Conservation (phyloP, 305 asterid species). For the Petunia hybrid region DNA sequence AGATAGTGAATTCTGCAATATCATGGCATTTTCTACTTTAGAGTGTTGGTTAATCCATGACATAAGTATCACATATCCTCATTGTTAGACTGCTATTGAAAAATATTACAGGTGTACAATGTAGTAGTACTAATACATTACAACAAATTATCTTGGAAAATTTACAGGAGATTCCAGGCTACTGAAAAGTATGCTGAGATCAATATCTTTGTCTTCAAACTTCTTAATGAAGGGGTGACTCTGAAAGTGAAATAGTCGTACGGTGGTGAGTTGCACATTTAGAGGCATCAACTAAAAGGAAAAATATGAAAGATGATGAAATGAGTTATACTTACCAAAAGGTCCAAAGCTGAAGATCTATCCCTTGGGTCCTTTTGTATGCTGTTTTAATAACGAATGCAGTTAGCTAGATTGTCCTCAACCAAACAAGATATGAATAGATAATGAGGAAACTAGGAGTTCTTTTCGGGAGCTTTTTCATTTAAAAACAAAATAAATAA, state of each 20-base stretch:
- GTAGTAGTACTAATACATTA: not conserved
- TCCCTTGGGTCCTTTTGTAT: conserved; percentile 89
- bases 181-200: conserved; percentile 81
- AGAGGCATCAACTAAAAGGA: conserved; percentile 12
- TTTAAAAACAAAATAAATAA: too few relatives aligned
- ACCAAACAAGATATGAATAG: not conserved
- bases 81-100: not conserved
- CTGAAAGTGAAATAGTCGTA: conserved; percentile 47
- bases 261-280: conserved; percentile 35
- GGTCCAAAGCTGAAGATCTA: conserved; percentile 84
- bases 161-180: conserved; percentile 84
- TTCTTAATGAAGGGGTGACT: conserved; percentile 90
- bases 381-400: conserved; percentile 56
- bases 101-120: not conserved
- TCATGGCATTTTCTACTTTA: too few relatives aligned
- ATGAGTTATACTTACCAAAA: conserved; percentile 63
- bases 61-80: too few relatives aligned
- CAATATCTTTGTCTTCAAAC: conserved; percentile 91
- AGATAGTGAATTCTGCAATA: too few relatives aligned
- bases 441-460: not conserved
- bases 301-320: conserved; percentile 15
- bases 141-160: conserved; percentile 56
- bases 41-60: too few relatives aligned
- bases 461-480: not conserved
- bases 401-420: conserved; percentile 2